These are phyloP conservation scores for Eimeria zaria DNA, from an alignment of 169 alveolate species.

Conservation along the genomic window DNA sequence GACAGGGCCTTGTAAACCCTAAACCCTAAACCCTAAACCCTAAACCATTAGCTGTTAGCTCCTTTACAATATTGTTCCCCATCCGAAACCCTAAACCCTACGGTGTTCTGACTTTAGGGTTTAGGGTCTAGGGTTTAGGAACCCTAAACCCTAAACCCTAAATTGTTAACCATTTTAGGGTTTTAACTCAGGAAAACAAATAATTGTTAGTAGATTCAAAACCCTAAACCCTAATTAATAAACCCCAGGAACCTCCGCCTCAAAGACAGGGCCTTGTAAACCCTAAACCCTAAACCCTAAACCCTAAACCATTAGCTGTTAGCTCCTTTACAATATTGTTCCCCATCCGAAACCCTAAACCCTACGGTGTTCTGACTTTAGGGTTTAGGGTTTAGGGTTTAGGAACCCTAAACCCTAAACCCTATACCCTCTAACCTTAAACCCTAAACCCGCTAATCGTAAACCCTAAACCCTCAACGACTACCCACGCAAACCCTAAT, in stretches of 20 bases:
- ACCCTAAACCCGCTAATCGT: neutral
- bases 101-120: neutral
- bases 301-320: neutral
- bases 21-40: conserved; percentile 39
- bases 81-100: conserved; percentile 2
- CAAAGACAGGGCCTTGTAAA: neutral
- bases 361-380: neutral
- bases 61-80: too few species aligned
- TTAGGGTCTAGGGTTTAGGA: neutral
- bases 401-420: conserved; percentile 18
- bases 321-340: too few species aligned
- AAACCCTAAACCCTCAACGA: conserved; percentile 8
- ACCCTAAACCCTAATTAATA: neutral
- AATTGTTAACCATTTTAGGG: too few species aligned
- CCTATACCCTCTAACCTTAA: neutral
- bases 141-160: too few species aligned
- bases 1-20: too few species aligned
- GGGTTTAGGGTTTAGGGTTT: neutral
- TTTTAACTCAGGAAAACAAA: too few species aligned
- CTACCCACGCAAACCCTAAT: neutral
- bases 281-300: conserved; percentile 37
- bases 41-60: too few species aligned
- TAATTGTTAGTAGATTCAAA: too few species aligned
- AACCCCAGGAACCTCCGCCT: neutral
- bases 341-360: neutral